Evolutionary conservation across 495 filamentous ascomycete genomes (phyloP).

Genomic region (Xylaria castorea): DNA sequence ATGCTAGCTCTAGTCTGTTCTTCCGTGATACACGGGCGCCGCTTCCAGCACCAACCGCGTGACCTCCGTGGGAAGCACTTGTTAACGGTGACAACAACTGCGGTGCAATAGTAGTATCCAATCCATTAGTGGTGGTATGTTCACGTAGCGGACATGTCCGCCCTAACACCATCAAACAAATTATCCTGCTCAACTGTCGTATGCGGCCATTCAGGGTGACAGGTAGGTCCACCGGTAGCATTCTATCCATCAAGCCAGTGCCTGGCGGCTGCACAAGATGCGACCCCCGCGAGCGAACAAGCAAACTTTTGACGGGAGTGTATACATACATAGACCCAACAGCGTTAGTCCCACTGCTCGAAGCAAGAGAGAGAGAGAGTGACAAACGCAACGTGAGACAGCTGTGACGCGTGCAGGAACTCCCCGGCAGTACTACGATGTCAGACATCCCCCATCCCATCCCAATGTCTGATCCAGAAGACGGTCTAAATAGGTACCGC

Average conservation of each 20-base stretch:
- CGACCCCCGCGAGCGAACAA: neutral
- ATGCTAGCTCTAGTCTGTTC: constrained; percentile 4
- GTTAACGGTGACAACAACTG: constrained; percentile 12
- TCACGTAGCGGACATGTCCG: constrained; percentile 3
- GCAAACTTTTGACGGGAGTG: constrained; percentile 21
- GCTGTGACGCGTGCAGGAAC: constrained; percentile 15
- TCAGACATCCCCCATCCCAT: neutral
- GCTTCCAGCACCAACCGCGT: constrained; percentile 21
- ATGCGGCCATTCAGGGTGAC: constrained; percentile 19
- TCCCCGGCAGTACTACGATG: constrained; percentile 6
- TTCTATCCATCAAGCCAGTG: constrained; percentile 9
- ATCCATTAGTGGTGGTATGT: neutral
- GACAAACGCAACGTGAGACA: constrained; percentile 29
- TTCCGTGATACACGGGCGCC: constrained; percentile 12
- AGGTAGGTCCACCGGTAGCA: neutral
- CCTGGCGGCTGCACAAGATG: constrained; percentile 27
- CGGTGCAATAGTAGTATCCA: constrained; percentile 24
- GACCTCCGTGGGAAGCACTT: constrained; percentile 19
- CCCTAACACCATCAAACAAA: constrained; percentile 13
- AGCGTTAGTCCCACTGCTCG: neutral
- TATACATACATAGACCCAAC: constrained; percentile 1
- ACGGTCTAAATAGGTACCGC: neutral
- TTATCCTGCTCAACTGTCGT: neutral
- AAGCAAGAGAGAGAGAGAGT: neutral
- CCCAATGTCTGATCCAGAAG: neutral